These are phyloP conservation scores for Hippophae gyantsensis DNA, from an alignment of 306 rosid species.

Conservation along the genomic window DNA sequence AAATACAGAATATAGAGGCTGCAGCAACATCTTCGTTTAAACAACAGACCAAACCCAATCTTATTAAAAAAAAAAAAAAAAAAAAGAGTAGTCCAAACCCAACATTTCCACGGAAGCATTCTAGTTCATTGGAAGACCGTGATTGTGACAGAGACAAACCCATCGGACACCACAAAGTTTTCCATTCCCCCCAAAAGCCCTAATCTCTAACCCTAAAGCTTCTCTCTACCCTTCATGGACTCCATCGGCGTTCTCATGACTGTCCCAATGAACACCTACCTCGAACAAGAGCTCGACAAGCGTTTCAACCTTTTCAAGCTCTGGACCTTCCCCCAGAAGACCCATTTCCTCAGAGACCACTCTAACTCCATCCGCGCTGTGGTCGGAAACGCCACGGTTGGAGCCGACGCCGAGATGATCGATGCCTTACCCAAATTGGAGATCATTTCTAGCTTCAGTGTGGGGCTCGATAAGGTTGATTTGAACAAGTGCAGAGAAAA, in stretches of 20 bases:
- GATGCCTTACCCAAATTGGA: constrained; percentile 55
- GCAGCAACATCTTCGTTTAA: too few species aligned
- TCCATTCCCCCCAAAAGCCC: not conserved
- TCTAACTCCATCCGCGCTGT: constrained; percentile 50
- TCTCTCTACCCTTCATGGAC: constrained; percentile 30
- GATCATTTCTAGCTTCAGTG: constrained; percentile 64
- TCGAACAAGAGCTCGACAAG: constrained; percentile 55
- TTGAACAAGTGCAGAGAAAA: constrained; percentile 39
- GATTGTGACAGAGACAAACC: too few species aligned
- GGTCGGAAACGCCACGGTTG: constrained; percentile 28
- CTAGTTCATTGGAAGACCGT: not conserved
- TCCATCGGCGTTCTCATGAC: constrained; percentile 49
- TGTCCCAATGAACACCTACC: constrained; percentile 34
- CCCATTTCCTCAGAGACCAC: constrained; percentile 31
- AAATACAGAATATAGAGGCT: too few species aligned
- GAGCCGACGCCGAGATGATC: constrained; percentile 50
- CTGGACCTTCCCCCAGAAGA: constrained; percentile 33
- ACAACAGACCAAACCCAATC: too few species aligned
- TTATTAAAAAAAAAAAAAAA: too few species aligned
- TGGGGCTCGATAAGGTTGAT: constrained; percentile 70
- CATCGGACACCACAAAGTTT: not conserved
- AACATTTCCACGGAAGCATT: not conserved
- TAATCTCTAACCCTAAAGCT: not conserved
- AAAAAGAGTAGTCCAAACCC: not conserved
- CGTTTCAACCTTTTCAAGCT: constrained; percentile 52